Evolutionary conservation across 768 basidiomycete species (phyloP).

Genomic region (Leucosporidium yakuticum): DNA sequence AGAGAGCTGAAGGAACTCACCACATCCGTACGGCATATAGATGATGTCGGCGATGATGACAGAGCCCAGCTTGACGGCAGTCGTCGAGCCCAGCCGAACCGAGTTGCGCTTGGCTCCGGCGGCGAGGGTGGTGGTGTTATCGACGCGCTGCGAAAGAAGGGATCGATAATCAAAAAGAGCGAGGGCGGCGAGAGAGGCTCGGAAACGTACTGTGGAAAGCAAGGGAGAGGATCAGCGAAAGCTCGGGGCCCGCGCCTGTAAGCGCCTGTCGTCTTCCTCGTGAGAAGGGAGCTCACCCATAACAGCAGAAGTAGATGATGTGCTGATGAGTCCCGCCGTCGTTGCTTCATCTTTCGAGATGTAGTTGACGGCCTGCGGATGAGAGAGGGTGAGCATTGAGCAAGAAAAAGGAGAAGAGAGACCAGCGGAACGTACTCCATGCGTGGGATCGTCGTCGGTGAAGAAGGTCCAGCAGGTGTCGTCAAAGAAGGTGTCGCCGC

Average conservation of each 20-base stretch:
- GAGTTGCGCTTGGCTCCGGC: constrained; percentile 9
- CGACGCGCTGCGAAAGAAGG: constrained; percentile 5
- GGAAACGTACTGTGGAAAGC: too few relatives aligned
- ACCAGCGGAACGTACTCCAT: background rate
- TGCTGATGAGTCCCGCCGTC: constrained; percentile 15
- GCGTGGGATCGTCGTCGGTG: constrained; percentile 8
- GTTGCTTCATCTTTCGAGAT: constrained; percentile 3
- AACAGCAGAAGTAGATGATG: background rate
- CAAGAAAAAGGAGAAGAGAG: background rate
- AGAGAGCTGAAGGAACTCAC: background rate
- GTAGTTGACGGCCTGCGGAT: constrained; percentile 11
- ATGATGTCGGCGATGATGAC: constrained; percentile 23
- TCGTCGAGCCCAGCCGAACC: constrained; percentile 15
- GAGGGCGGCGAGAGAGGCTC: too few relatives aligned
- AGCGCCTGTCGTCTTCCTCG: too few relatives aligned
- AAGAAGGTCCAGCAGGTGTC: constrained; percentile 17
- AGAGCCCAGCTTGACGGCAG: constrained; percentile 8
- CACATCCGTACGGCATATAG: constrained; percentile 20
- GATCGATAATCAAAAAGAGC: too few relatives aligned
- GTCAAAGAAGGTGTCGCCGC: constrained; percentile 23
- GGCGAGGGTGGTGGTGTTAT: constrained; percentile 22
- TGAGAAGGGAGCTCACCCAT: background rate
- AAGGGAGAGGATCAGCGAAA: too few relatives aligned
- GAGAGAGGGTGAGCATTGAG: background rate
- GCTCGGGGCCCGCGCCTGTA: too few relatives aligned